These are phyloP conservation scores for Amyloporia xantha DNA, from an alignment of 768 basidiomycete species.

Conservation along the genomic window DNA sequence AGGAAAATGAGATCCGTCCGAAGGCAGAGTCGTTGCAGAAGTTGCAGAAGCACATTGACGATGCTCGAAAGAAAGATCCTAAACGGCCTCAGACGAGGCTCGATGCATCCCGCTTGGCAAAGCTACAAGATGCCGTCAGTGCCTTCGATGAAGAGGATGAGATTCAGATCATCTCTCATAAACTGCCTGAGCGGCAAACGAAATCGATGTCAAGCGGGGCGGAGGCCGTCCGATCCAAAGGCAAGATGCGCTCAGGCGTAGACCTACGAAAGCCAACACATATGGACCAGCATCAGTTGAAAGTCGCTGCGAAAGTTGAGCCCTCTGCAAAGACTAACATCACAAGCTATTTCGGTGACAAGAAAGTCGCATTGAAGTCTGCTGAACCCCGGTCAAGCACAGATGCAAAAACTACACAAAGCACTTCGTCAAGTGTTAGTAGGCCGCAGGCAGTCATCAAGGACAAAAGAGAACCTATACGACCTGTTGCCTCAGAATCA, in stretches of 20 bases:
- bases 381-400: slow-evolving; percentile 35
- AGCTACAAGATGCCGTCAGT: slow-evolving; percentile 60
- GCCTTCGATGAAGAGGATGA: slow-evolving; percentile 58
- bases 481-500: slow-evolving; percentile 26
- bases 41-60: slow-evolving; percentile 57
- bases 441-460: not conserved
- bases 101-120: slow-evolving; percentile 51
- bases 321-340: slow-evolving; percentile 6
- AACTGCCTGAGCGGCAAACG: slow-evolving; percentile 13
- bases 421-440: not conserved
- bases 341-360: slow-evolving; percentile 24
- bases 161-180: slow-evolving; percentile 45
- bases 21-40: slow-evolving; percentile 51
- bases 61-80: slow-evolving; percentile 45
- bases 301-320: not conserved
- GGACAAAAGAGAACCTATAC: slow-evolving; percentile 6
- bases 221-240: slow-evolving; percentile 3
- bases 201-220: not conserved
- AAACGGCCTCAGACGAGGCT: slow-evolving; percentile 44
- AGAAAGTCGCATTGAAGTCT: slow-evolving; percentile 29
- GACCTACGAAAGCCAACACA: not conserved
- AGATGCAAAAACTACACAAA: not conserved
- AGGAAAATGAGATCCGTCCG: slow-evolving; percentile 51
- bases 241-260: slow-evolving; percentile 4
- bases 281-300: not conserved